Evolutionary conservation across 148 eudicot species (phyloP), one percentile per base, ranked within the genome.

Genomic region (Gaultheria prostrata): DNA sequence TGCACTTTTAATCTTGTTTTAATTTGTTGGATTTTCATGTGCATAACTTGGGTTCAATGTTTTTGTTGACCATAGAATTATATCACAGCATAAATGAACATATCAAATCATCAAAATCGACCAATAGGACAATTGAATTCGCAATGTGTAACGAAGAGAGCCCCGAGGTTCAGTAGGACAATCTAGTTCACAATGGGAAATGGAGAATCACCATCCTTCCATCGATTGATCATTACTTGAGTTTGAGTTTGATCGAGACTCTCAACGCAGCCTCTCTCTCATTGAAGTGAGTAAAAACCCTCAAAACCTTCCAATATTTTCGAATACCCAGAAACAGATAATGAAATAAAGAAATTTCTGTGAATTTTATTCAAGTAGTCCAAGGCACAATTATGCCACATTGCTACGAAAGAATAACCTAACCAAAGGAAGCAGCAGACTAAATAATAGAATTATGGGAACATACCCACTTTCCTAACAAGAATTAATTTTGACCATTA

Each of bases 401-500:
- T 85, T 76, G 87, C 92, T 89, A 94, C 91, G 89, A 80, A 94
- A 92, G 90, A 93, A 88, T 90, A 79, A 89, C 87, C 89, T 83
- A 80, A 59, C 28, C 59, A 81, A 79, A 79, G 89, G 86, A 86
- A 88, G 91, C 91, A 92, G 87, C 89, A 87, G 87, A 81, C 81
- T 79, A 33, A 85, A 82, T 61, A 83, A 73, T 83, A 77, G 78
- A 82, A 75, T 33, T 32, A 57, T 35, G 88, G 88, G 78, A 86
- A 84, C 43, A 39, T 83, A 86, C 78, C 77, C 88, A 83, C 59
- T 39, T 83, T 49, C 82, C 90, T 88, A 86, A 78, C 79, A 83
- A 91, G 73, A 89, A 86, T 85, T 84, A 83, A 72, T 26, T 82
- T 49, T 21, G 75, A 57, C 82, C 81, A 81, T 54, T 70, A 83